Evolutionary conservation across 176 grass and related monocot species (phyloP).

Genomic region (Calamus simplicifolius): DNA sequence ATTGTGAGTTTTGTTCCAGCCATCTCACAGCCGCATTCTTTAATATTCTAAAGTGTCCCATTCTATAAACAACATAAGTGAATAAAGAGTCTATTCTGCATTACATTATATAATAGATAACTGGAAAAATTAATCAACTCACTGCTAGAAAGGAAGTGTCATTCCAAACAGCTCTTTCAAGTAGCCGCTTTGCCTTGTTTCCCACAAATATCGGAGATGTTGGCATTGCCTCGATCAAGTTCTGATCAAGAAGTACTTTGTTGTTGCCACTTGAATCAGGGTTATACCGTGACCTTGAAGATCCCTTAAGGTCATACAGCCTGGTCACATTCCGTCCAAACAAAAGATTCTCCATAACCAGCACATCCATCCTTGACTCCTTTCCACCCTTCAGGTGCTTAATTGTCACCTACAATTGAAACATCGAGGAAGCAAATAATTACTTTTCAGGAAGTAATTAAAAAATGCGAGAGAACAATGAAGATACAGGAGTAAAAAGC

Average conservation of each 20-base stretch:
- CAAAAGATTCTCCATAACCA: slow-evolving; percentile 99
- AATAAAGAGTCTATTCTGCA: background rate
- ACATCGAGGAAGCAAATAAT: background rate
- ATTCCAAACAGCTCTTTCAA: slow-evolving; percentile 98
- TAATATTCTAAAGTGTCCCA: background rate
- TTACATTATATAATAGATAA: slow-evolving; percentile 17
- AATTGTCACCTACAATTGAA: slow-evolving; percentile 61
- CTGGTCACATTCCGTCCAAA: slow-evolving; percentile 82
- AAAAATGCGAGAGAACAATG: slow-evolving; percentile 1
- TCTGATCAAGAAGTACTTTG: slow-evolving; percentile 98
- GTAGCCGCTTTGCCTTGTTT: slow-evolving; percentile 88
- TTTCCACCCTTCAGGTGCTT: slow-evolving; percentile 85
- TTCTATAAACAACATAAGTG: background rate
- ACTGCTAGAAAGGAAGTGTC: slow-evolving; percentile 97
- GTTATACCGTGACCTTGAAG: slow-evolving; percentile 92
- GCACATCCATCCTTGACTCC: slow-evolving; percentile 90
- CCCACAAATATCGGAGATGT: slow-evolving; percentile 99
- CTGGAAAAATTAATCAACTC: slow-evolving; percentile 22
- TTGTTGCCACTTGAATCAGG: slow-evolving; percentile 71
- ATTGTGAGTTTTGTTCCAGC: no score
- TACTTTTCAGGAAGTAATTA: background rate
- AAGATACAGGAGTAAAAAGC: slow-evolving; percentile 1
- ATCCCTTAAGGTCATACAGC: slow-evolving; percentile 97
- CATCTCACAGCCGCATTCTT: no score
- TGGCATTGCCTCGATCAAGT: slow-evolving; percentile 96